A percentile compares a stretch with the other conserved stretches of the same genome.
These are phyloP conservation scores for Apiospora sp. DNA, from an alignment of 2,329 filamentous ascomycete species.

Conservation along the genomic window DNA sequence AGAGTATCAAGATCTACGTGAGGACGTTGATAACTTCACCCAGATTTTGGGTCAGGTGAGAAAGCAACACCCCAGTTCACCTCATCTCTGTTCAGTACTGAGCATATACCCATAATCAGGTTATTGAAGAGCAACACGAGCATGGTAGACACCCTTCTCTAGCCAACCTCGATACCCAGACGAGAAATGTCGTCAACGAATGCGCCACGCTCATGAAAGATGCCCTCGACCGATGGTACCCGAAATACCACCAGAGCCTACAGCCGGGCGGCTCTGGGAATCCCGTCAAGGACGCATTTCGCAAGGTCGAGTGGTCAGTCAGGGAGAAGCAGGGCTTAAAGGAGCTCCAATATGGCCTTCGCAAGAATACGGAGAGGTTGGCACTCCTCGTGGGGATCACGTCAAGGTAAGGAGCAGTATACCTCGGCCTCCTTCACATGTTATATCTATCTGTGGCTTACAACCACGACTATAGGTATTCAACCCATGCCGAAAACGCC, in stretches of 20 bases:
- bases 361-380: neutral
- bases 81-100: too few relatives aligned
- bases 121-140: too few relatives aligned
- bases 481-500: too few relatives aligned
- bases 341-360: neutral
- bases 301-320: neutral
- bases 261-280: neutral
- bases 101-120: too few relatives aligned
- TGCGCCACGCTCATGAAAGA: neutral
- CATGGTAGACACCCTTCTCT: neutral
- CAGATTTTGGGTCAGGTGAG: constrained; percentile 7
- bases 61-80: too few relatives aligned
- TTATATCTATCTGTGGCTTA: too few relatives aligned
- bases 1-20: constrained; percentile 26
- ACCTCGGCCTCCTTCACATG: too few relatives aligned
- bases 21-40: constrained; percentile 27
- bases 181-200: neutral
- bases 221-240: neutral
- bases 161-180: neutral
- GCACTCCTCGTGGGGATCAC: neutral
- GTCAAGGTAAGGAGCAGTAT: neutral
- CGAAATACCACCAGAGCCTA: neutral
- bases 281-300: neutral
- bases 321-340: neutral
- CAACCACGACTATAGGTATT: too few relatives aligned